Percentiles rank a stretch among this genome's conserved stretches.
phyloP scores from a whole-genome alignment of 805 yeast species.

The Schizosaccharomyces lindneri region DNA sequence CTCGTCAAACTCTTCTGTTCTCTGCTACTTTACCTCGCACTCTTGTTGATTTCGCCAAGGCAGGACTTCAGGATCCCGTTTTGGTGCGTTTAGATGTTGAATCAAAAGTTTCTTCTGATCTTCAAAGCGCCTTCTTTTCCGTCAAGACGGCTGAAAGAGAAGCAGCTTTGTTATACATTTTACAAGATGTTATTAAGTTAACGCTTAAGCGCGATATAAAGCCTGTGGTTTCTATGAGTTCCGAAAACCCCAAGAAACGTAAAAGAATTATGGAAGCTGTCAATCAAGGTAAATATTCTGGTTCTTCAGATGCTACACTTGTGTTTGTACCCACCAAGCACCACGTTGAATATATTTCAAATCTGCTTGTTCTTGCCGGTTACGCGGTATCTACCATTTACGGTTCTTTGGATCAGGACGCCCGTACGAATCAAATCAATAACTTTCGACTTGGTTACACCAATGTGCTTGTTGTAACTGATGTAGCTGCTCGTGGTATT shows the following conservation, averaged over 20 bases:
- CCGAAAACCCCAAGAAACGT: constrained; percentile 21
- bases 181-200: constrained; percentile 54
- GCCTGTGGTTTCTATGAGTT: constrained; percentile 25
- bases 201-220: constrained; percentile 23
- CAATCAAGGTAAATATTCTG: constrained; percentile 63
- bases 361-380: constrained; percentile 48
- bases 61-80: constrained; percentile 80
- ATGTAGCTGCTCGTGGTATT: constrained; percentile 42
- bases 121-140: constrained; percentile 71
- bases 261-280: constrained; percentile 28
- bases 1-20: constrained; percentile 68
- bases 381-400: constrained; percentile 74
- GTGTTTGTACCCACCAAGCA: constrained; percentile 92
- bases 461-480: constrained; percentile 79
- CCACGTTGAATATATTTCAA: constrained; percentile 78
- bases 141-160: constrained; percentile 72
- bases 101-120: constrained; percentile 63
- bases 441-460: constrained; percentile 70
- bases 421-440: constrained; percentile 68
- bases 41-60: constrained; percentile 88
- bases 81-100: constrained; percentile 85
- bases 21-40: constrained; percentile 87
- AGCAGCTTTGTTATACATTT: constrained; percentile 49
- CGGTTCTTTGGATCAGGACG: constrained; percentile 85
- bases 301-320: constrained; percentile 68